Evolutionary conservation across 345 rosid species (phyloP).

Genomic region (Triadica sebifera): DNA sequence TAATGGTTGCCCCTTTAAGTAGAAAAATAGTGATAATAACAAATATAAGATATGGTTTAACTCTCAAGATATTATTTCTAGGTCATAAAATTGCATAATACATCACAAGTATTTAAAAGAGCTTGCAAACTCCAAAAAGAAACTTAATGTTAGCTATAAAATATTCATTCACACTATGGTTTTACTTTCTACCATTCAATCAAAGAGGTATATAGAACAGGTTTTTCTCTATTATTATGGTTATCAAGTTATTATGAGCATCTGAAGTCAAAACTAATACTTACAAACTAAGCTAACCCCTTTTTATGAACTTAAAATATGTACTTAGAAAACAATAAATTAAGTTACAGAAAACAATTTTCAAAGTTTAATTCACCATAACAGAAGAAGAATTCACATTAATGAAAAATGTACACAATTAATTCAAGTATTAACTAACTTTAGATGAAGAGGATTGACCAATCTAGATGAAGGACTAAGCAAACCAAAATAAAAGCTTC

Average conservation of each 20-base stretch:
- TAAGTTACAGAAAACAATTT: neutral
- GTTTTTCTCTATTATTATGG: neutral
- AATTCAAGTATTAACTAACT: neutral
- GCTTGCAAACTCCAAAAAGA: no score
- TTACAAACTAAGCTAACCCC: neutral
- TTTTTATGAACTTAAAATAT: neutral
- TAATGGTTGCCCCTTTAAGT: no score
- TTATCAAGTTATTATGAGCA: neutral
- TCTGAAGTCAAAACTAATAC: neutral
- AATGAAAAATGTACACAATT: neutral
- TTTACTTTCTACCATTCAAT: no score
- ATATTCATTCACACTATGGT: no score
- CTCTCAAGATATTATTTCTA: no score
- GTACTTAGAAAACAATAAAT: neutral
- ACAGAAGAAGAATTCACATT: neutral
- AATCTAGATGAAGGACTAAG: constrained; percentile 5
- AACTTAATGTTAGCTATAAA: no score
- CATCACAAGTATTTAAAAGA: no score
- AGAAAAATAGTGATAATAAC: no score
- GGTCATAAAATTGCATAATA: no score
- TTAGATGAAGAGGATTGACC: neutral
- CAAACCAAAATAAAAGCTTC: constrained; percentile 1
- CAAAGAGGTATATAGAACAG: no score
- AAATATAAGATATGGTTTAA: no score
- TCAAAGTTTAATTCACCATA: neutral